Conservation (phyloP, 1,284 basidiomycete genomes). For the Lentinus polychrous region DNA sequence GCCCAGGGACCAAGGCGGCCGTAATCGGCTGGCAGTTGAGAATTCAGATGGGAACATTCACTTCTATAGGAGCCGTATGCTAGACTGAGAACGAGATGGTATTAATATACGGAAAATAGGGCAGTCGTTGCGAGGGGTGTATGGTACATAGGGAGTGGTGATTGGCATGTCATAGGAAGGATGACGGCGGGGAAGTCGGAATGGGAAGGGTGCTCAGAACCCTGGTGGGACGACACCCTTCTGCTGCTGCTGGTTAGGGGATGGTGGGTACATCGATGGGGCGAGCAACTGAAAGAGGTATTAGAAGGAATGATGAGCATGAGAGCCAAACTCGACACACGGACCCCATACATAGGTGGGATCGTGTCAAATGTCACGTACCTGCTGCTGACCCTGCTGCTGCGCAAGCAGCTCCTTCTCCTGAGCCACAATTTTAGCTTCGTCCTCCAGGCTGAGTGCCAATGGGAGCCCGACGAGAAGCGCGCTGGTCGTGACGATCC, state of each 20-base stretch:
- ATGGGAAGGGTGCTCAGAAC: conserved; percentile 37
- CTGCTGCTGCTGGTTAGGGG: conserved; percentile 36
- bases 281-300: conserved; percentile 49
- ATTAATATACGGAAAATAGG: conserved; percentile 1
- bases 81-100: not conserved
- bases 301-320: conserved; percentile 12
- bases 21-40: not conserved
- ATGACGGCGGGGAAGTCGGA: conserved; percentile 1
- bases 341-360: not conserved
- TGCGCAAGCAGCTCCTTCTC: conserved; percentile 94
- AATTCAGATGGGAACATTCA: not conserved
- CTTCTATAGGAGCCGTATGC: not conserved
- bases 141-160: conserved; percentile 3
- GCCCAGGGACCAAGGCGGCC: not conserved
- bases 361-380: conserved; percentile 29
- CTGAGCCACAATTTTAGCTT: conserved; percentile 89
- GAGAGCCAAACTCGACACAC: conserved; percentile 5
- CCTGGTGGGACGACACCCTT: conserved; percentile 73
- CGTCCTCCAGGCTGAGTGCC: conserved; percentile 91
- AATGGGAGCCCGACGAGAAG: conserved; percentile 91
- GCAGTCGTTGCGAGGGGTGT: not conserved
- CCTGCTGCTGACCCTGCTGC: conserved; percentile 88
- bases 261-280: conserved; percentile 48
- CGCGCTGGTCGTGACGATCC: conserved; percentile 93
- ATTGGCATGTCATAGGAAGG: not conserved